Evolutionary conservation across 306 rosid genomes (phyloP).

Genomic region (Citrullus amarus): DNA sequence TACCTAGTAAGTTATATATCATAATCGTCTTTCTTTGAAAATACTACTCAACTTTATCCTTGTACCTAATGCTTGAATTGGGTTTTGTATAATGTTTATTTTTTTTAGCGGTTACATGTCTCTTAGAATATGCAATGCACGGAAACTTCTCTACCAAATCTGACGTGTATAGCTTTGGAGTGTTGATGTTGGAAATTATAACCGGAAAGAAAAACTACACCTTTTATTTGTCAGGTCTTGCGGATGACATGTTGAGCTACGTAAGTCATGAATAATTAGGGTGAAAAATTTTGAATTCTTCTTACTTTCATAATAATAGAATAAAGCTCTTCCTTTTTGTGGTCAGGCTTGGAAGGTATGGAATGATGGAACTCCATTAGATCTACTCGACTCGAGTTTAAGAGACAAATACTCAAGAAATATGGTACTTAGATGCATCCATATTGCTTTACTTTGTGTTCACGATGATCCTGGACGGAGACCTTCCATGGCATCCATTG

Average conservation of each 20-base stretch:
- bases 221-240: not conserved
- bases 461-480: conserved; percentile 17
- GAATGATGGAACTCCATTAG: conserved; percentile 7
- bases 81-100: no score
- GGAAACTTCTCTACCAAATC: conserved; percentile 3
- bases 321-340: not conserved
- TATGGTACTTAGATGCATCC: conserved; percentile 20
- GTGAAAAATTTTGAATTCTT: not conserved
- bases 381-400: conserved; percentile 11
- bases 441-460: conserved; percentile 22
- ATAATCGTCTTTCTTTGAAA: not conserved
- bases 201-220: conserved; percentile 11
- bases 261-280: not conserved
- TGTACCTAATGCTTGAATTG: no score
- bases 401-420: not conserved
- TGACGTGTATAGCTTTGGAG: conserved; percentile 17
- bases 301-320: not conserved
- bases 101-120: conserved; percentile 9
- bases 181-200: conserved; percentile 15
- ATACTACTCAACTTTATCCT: no score
- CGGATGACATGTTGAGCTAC: conserved; percentile 1
- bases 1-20: not conserved
- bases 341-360: conserved; percentile 3
- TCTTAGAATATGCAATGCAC: conserved; percentile 8
- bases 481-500: conserved; percentile 20